phyloP scores from a whole-genome alignment of 306 rosid species.

The Pachyrhizus erosus region DNA sequence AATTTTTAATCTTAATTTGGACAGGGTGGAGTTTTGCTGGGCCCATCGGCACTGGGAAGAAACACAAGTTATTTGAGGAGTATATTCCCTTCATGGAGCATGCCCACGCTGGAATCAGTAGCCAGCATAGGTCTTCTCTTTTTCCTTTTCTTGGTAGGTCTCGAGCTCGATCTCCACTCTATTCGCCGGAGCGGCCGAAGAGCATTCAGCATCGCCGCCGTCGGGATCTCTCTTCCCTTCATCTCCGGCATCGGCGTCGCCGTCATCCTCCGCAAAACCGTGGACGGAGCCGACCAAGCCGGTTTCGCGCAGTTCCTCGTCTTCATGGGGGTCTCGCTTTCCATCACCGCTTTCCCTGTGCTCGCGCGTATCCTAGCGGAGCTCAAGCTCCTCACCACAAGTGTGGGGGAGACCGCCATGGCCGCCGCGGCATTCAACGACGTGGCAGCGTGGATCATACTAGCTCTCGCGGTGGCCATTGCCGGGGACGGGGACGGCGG shows the following conservation, averaged over 20 bases:
- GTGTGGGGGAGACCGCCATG: constrained; percentile 83
- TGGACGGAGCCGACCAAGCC: constrained; percentile 66
- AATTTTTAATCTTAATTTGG: background rate
- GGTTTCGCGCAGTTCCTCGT: constrained; percentile 71
- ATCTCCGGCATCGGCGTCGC: constrained; percentile 75
- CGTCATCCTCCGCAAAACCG: constrained; percentile 60
- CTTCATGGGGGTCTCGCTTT: constrained; percentile 87
- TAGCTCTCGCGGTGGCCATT: constrained; percentile 78
- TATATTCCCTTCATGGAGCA: constrained; percentile 76
- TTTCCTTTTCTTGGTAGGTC: constrained; percentile 77
- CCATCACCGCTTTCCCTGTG: constrained; percentile 92
- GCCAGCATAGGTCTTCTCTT: constrained; percentile 85
- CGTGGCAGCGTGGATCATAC: constrained; percentile 85
- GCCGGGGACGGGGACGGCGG: constrained; percentile 56
- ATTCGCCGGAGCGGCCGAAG: constrained; percentile 66
- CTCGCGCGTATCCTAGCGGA: constrained; percentile 90
- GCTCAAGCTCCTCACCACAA: constrained; percentile 79
- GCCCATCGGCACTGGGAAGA: constrained; percentile 81
- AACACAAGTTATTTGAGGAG: constrained; percentile 55
- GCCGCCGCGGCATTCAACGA: constrained; percentile 93
- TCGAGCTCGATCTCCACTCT: constrained; percentile 73
- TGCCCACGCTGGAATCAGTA: constrained; percentile 69
- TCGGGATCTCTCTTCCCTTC: constrained; percentile 78
- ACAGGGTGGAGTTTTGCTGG: constrained; percentile 86
- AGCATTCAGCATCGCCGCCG: constrained; percentile 71